These are phyloP conservation scores for Venturia asperata DNA, from an alignment of 2,329 filamentous ascomycete species.

Conservation along the genomic window DNA sequence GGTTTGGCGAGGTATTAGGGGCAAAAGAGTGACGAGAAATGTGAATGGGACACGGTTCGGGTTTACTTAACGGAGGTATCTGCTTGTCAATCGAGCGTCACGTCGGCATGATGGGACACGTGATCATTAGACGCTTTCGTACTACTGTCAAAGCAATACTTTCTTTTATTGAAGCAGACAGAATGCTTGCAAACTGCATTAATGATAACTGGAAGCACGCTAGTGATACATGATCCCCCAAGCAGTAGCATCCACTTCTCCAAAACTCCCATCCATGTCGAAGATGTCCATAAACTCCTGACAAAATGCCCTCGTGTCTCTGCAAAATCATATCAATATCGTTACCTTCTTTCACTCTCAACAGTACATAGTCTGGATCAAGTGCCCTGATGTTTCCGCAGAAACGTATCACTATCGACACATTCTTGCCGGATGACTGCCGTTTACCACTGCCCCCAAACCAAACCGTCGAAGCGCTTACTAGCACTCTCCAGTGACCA, in stretches of 20 bases:
- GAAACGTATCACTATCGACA: not conserved
- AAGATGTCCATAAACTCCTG: not conserved
- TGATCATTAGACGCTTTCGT: not conserved
- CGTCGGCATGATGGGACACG: not conserved
- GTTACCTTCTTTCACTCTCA: too few species aligned
- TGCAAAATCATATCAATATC: not conserved
- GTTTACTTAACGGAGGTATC: too few species aligned
- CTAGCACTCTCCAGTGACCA: conserved; percentile 15
- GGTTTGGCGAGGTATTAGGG: not conserved
- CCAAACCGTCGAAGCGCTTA: not conserved
- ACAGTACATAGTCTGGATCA: too few species aligned
- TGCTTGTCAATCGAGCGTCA: conserved; percentile 1
- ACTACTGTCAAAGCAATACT: not conserved
- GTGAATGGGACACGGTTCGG: not conserved
- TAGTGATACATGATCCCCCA: not conserved
- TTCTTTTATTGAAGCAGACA: not conserved
- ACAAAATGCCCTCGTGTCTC: not conserved
- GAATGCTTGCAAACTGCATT: not conserved
- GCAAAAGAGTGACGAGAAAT: conserved; percentile 7
- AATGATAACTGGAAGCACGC: not conserved
- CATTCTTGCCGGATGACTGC: not conserved
- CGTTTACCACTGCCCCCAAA: not conserved
- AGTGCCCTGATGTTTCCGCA: too few species aligned
- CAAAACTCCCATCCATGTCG: not conserved
- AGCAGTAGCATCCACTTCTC: not conserved